phyloP scores from a whole-genome alignment of 306 rosid genomes.

The Potentilla sterilis region DNA sequence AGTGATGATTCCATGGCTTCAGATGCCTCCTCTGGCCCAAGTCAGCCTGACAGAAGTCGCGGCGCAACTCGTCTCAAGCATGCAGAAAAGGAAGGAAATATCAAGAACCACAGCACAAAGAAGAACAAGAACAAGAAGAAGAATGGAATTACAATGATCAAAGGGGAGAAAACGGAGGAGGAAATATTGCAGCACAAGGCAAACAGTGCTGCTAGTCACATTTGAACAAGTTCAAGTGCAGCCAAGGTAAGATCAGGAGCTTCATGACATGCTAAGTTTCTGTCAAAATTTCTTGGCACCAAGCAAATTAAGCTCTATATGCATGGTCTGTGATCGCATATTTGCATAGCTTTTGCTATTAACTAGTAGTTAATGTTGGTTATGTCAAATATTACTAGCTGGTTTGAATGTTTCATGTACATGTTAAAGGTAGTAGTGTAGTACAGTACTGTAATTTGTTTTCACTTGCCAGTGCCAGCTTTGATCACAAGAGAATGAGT shows the following conservation, averaged over 20 bases:
- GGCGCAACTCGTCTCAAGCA: slow-evolving; percentile 15
- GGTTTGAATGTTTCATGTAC: neutral
- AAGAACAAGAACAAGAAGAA: slow-evolving; percentile 37
- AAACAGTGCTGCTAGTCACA: slow-evolving; percentile 60
- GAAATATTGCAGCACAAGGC: slow-evolving; percentile 31
- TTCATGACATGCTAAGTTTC: neutral
- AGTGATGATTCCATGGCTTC: slow-evolving; percentile 75
- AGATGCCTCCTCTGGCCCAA: slow-evolving; percentile 78
- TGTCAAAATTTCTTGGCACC: neutral
- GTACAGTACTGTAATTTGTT: neutral
- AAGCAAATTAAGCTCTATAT: neutral
- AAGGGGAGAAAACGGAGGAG: slow-evolving; percentile 22
- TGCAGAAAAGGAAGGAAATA: slow-evolving; percentile 14
- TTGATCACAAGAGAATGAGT: neutral
- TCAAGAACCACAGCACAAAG: slow-evolving; percentile 36
- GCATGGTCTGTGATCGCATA: neutral
- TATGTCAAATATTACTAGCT: neutral
- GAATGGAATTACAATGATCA: slow-evolving; percentile 19
- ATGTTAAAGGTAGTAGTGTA: neutral
- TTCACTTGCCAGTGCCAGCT: neutral
- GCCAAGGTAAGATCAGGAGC: slow-evolving; percentile 2
- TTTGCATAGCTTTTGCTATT: too few species aligned
- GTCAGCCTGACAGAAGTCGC: slow-evolving; percentile 31
- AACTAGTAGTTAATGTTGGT: neutral
- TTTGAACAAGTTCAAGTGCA: slow-evolving; percentile 24